Percentiles rank a stretch among this genome's conserved stretches.
Evolutionary conservation across 2,329 filamentous ascomycete genomes (phyloP).

Genomic region (Trichoderma sp.): DNA sequence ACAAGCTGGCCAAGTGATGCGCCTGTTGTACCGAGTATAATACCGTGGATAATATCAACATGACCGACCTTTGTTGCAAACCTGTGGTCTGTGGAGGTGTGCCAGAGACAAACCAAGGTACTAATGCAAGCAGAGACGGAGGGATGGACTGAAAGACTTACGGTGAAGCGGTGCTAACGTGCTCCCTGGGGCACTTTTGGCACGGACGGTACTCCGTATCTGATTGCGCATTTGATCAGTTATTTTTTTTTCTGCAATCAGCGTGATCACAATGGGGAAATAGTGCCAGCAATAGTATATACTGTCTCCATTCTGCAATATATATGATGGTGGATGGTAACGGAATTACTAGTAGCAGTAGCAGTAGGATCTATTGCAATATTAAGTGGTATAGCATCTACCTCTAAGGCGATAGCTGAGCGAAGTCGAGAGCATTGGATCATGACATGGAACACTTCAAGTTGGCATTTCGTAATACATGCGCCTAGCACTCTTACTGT

Average conservation of each 20-base stretch:
- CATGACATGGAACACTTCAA: not conserved
- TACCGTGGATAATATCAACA: not conserved
- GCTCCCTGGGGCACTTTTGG: not conserved
- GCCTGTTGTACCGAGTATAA: slow-evolving; percentile 11
- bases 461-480: not conserved
- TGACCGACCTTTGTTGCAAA: not conserved
- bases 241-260: not conserved
- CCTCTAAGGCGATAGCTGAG: not conserved
- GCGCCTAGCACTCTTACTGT: not conserved
- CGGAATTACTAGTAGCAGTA: not conserved
- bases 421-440: not conserved
- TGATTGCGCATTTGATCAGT: not conserved
- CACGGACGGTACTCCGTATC: not conserved
- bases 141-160: not conserved
- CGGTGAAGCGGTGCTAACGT: slow-evolving; percentile 4
- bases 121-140: not conserved
- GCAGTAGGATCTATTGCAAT: not conserved
- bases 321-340: not conserved
- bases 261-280: not conserved
- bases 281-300: not conserved
- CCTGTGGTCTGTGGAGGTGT: not conserved
- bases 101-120: not conserved
- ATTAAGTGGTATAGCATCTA: not conserved
- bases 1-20: slow-evolving; percentile 1
- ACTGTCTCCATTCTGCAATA: not conserved